Evolutionary conservation across 2,329 filamentous ascomycete genomes (phyloP).

Genomic region (Ceratocystis lukuohia): DNA sequence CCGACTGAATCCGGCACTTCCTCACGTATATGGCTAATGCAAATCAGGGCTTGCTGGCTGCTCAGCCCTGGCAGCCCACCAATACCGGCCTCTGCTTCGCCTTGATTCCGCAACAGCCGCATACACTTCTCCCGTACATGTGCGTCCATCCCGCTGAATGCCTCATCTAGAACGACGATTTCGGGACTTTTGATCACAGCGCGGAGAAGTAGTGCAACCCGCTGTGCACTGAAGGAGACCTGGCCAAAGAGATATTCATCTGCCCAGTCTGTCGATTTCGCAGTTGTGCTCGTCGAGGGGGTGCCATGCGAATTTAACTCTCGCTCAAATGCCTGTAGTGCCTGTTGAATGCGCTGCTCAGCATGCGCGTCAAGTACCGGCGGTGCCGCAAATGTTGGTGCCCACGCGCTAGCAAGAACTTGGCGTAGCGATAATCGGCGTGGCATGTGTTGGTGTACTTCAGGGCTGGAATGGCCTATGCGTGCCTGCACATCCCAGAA

Average conservation of each 20-base stretch:
- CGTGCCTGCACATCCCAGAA: constrained; percentile 85
- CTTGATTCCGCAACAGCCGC: constrained; percentile 47
- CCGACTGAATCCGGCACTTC: constrained; percentile 76
- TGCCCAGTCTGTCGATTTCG: constrained; percentile 42
- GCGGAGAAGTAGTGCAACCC: constrained; percentile 70
- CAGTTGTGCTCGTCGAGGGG: neutral
- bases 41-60: constrained; percentile 67
- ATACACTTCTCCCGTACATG: constrained; percentile 75
- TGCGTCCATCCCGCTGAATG: constrained; percentile 75
- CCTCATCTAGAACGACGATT: constrained; percentile 74
- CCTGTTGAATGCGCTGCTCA: constrained; percentile 46
- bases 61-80: constrained; percentile 46
- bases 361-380: constrained; percentile 48
- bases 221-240: constrained; percentile 67
- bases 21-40: constrained; percentile 80
- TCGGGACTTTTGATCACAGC: constrained; percentile 70
- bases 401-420: constrained; percentile 75
- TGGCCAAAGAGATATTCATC: constrained; percentile 55
- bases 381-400: constrained; percentile 66
- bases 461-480: constrained; percentile 86
- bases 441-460: constrained; percentile 88
- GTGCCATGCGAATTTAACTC: constrained; percentile 53
- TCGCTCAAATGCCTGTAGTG: constrained; percentile 60
- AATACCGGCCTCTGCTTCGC: constrained; percentile 28
- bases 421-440: constrained; percentile 58